Percentiles rank a stretch among this genome's conserved stretches.
These are phyloP conservation scores for Baffinella frigidus DNA, from an alignment of 208 protist genomes.

Conservation along the genomic window DNA sequence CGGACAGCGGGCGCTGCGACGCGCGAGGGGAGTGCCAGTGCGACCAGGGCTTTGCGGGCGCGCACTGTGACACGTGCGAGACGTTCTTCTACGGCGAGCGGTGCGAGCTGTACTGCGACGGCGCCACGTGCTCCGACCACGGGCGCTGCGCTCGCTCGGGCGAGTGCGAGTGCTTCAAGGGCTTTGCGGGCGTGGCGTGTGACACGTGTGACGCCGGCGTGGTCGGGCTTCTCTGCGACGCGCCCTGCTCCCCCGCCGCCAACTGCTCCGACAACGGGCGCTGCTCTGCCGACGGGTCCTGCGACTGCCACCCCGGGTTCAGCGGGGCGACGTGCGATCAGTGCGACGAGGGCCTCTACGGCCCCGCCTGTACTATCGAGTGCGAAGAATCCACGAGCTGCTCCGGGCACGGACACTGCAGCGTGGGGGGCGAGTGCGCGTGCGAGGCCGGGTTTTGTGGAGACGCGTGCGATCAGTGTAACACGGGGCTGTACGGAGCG, in stretches of 20 bases:
- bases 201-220: background rate
- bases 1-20: background rate
- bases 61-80: background rate
- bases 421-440: background rate
- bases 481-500: background rate
- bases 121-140: background rate
- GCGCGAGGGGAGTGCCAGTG: background rate
- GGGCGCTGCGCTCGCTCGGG: background rate
- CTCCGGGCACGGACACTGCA: background rate
- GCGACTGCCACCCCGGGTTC: background rate
- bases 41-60: background rate
- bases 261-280: background rate
- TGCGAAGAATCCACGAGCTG: background rate
- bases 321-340: background rate
- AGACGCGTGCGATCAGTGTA: background rate
- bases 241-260: background rate
- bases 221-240: background rate
- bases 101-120: background rate
- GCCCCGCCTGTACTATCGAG: background rate
- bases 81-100: background rate
- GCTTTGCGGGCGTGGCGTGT: background rate
- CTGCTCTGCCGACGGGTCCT: background rate
- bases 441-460: background rate
- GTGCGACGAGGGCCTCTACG: background rate
- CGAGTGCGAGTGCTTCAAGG: background rate